A percentile compares a stretch with the other conserved stretches of the same genome.
Evolutionary conservation across 768 basidiomycete genomes (phyloP).

Genomic region (Glaciozyma martinii): DNA sequence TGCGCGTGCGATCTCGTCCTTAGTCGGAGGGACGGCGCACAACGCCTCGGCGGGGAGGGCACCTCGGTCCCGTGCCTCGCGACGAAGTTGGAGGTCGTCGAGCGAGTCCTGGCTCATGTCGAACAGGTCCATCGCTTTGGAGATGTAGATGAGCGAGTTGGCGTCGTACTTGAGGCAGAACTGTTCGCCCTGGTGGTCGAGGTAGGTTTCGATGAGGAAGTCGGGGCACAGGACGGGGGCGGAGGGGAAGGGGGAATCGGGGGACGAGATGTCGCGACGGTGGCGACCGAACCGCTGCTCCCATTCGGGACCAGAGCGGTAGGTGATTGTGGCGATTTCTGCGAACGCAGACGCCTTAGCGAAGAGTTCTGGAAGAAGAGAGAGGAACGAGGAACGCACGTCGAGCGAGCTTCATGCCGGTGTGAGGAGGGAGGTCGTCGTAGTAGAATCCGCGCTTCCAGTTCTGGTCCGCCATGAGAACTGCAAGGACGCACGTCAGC

Average conservation of each 20-base stretch:
- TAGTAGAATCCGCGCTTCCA: conserved; percentile 99
- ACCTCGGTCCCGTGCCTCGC: conserved; percentile 12
- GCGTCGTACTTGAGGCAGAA: conserved; percentile 99
- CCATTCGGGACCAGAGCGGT: conserved; percentile 98
- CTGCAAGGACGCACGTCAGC: conserved; percentile 44
- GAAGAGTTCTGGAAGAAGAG: background rate
- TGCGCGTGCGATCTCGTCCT: conserved; percentile 5
- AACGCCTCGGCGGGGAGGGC: background rate
- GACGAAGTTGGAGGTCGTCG: conserved; percentile 48
- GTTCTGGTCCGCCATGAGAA: conserved; percentile 98
- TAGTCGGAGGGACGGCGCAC: conserved; percentile 20
- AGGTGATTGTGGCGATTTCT: conserved; percentile 99
- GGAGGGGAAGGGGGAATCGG: conserved; percentile 21
- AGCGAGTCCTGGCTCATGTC: conserved; percentile 80
- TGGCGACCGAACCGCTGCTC: conserved; percentile 91
- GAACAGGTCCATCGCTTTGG: conserved; percentile 98
- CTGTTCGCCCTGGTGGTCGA: conserved; percentile 73
- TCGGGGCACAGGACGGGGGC: conserved; percentile 84
- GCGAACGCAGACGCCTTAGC: conserved; percentile 2
- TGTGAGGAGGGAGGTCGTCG: conserved; percentile 86
- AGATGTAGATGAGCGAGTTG: conserved; percentile 96
- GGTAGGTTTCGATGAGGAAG: conserved; percentile 95
- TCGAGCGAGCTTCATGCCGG: conserved; percentile 95
- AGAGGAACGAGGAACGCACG: conserved; percentile 50
- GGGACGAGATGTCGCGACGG: conserved; percentile 38